phyloP scores from a whole-genome alignment of 768 basidiomycete genomes.

The Suillus luteus region DNA sequence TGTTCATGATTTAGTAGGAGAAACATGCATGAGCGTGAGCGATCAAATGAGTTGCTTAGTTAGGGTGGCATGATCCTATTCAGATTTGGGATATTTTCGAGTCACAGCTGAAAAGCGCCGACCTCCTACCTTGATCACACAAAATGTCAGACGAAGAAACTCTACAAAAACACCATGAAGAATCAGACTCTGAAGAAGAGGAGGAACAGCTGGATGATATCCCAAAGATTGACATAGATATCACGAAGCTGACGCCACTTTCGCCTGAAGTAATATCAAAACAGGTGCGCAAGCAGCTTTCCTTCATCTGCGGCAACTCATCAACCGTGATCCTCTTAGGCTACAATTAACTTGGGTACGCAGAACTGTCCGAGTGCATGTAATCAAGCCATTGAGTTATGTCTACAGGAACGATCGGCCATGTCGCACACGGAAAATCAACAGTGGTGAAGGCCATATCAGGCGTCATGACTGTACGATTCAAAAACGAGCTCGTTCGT shows the following conservation, averaged over 20 bases:
- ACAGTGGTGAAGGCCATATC: slow-evolving; percentile 99
- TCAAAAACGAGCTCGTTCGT: slow-evolving; percentile 98
- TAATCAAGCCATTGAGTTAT: slow-evolving; percentile 3
- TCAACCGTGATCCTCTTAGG: slow-evolving; percentile 47
- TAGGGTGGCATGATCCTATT: slow-evolving; percentile 1
- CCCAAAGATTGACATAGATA: slow-evolving; percentile 76
- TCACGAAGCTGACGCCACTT: slow-evolving; percentile 80
- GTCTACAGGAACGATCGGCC: slow-evolving; percentile 89
- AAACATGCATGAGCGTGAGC: not conserved
- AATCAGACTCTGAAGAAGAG: slow-evolving; percentile 71
- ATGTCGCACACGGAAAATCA: slow-evolving; percentile 97
- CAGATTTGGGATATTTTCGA: not conserved
- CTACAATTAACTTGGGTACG: slow-evolving; percentile 90
- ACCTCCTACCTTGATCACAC: slow-evolving; percentile 7
- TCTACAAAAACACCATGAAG: slow-evolving; percentile 60
- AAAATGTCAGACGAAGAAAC: slow-evolving; percentile 73
- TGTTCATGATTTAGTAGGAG: slow-evolving; percentile 39
- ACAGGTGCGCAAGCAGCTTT: slow-evolving; percentile 57
- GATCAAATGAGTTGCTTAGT: not conserved
- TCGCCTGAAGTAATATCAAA: slow-evolving; percentile 91
- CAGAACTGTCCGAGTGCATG: not conserved
- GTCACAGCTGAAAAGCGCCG: not conserved
- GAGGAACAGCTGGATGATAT: slow-evolving; percentile 54
- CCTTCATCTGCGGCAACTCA: not conserved
- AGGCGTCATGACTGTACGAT: slow-evolving; percentile 96